Evolutionary conservation across 2,329 filamentous ascomycete species (phyloP).

Genomic region (Geosmithia flava): DNA sequence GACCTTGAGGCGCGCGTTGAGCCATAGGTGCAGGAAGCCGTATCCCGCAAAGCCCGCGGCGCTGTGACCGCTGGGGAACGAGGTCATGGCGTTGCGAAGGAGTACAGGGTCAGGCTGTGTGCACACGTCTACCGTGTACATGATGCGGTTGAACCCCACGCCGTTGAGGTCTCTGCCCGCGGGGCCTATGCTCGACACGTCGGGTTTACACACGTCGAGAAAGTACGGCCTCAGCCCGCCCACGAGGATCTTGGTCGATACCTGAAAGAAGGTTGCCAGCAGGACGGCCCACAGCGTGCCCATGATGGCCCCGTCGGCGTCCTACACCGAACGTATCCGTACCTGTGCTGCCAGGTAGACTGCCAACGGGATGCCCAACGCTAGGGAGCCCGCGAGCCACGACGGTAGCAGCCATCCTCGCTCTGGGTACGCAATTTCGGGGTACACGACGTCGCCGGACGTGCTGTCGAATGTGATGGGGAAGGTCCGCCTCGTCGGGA

Average conservation of each 20-base stretch:
- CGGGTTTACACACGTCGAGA: constrained; percentile 49
- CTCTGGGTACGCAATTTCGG: constrained; percentile 51
- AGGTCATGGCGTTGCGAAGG: constrained; percentile 59
- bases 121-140: constrained; percentile 60
- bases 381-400: constrained; percentile 43
- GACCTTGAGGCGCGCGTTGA: constrained; percentile 68
- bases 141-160: constrained; percentile 44
- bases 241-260: constrained; percentile 54
- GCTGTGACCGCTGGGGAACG: constrained; percentile 62
- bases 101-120: constrained; percentile 45
- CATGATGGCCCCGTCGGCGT: constrained; percentile 48
- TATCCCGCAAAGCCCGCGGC: constrained; percentile 64
- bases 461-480: constrained; percentile 42
- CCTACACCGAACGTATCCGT: constrained; percentile 43
- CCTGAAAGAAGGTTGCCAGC: constrained; percentile 48
- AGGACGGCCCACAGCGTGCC: constrained; percentile 49
- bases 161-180: constrained; percentile 32
- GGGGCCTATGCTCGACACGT: background rate
- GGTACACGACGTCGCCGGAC: constrained; percentile 46
- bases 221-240: constrained; percentile 64
- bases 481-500: constrained; percentile 45
- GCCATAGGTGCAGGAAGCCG: constrained; percentile 58
- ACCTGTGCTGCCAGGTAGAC: constrained; percentile 45
- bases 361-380: constrained; percentile 41
- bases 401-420: constrained; percentile 51